Evolutionary conservation across 2,329 filamentous ascomycete genomes (phyloP).

Genomic region (Tolypocladium album): DNA sequence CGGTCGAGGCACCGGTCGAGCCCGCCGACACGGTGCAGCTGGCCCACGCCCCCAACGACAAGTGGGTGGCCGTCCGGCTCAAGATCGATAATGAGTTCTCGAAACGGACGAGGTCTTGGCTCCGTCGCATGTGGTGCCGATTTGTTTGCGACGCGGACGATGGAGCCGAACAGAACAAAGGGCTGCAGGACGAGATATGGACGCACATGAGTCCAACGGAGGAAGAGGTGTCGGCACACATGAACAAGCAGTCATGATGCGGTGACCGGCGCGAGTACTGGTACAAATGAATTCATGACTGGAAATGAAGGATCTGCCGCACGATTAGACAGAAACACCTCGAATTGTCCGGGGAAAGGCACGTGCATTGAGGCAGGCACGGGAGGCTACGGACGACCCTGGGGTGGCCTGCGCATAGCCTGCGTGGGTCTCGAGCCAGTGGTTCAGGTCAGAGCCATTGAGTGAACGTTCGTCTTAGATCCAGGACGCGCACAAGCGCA

Average conservation of each 20-base stretch:
- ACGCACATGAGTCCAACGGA: conserved; percentile 10
- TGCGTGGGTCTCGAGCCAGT: neutral
- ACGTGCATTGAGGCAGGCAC: neutral
- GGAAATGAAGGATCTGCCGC: neutral
- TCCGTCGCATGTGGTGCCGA: conserved; percentile 23
- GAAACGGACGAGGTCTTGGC: conserved; percentile 32
- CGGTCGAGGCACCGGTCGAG: conserved; percentile 23
- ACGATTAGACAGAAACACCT: too few relatives aligned
- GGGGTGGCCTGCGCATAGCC: neutral
- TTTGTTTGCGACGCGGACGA: conserved; percentile 1
- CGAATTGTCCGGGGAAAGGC: neutral
- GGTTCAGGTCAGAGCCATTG: neutral
- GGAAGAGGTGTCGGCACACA: neutral
- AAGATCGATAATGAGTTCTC: conserved; percentile 48
- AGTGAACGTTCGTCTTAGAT: neutral
- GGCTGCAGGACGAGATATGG: conserved; percentile 12
- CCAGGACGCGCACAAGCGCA: neutral
- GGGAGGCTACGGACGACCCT: neutral
- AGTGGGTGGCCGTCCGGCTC: conserved; percentile 46
- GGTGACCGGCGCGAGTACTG: neutral
- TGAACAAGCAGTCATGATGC: neutral
- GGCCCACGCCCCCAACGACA: conserved; percentile 43
- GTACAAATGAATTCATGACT: neutral
- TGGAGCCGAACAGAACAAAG: conserved; percentile 2
- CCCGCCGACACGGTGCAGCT: conserved; percentile 33